Base-by-base conservation (phyloP, 2,329 filamentous ascomycete genomes). In the Colletotrichum cordylinicola region DNA sequence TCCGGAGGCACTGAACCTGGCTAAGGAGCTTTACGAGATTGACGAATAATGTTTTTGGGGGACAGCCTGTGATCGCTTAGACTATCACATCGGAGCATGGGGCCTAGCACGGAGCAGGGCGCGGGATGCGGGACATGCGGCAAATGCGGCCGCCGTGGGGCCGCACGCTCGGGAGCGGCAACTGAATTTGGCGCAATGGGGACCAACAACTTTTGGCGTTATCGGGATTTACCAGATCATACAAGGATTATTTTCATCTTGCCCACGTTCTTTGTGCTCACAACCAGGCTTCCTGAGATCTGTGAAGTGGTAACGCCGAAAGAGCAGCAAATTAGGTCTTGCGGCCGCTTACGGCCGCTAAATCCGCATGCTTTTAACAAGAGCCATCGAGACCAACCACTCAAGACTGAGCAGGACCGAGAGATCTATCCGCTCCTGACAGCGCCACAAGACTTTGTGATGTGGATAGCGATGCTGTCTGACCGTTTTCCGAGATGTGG, bases 351-450 rank as follows among this genome's bases (percentile, higher is more conserved):
- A 43, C 31, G 6, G 29, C 66, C 66, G 66, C 37, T 60, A 60
- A 58, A 1, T 68, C 66, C 66, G 66, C 6, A n/a, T 29, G n/a
- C 37, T 37, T 24, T 15, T 16, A 21, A 4, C 4, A 15, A 12
- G 52, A 37, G 18, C 24, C 33, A 37, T 31, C 24, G 33, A 33
- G 2, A 33, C 18, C 58, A n/a, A 24, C 43, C 43, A 52, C 43
- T 52, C 43, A 52, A 1, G 1, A 21, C 43, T 52, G 0, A 13
- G 43, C 43, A 24, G 43, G 0, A 21, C 43, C 43, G 43, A 52
- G 0, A 52, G 43, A 21, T 0, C 6, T 21, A 52, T 21, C 43
- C 43, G 21, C n/a, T 0, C 10, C 3, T 13, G 7, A 10, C 1
- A 21, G n/a, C 43, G 43, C 43, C n/a, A 52, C 43, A 52, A 21